Conservation (phyloP, 768 basidiomycete genomes). For the Collybia sp. region DNA sequence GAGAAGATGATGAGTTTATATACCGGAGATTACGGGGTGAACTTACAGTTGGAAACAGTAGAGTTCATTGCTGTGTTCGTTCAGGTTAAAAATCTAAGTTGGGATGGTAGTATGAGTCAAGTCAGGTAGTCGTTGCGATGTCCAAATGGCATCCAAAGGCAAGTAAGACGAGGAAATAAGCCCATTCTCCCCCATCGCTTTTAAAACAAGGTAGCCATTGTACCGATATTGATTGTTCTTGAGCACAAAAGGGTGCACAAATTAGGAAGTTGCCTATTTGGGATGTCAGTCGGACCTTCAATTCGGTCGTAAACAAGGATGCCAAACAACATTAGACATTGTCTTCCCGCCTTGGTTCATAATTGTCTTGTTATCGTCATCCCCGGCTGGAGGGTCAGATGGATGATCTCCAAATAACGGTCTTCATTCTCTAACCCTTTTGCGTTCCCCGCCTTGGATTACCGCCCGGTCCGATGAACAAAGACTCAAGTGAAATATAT, state of each 20-base stretch:
- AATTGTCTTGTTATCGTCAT: too few species aligned
- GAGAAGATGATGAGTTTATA: not conserved
- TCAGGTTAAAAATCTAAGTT: conserved; percentile 10
- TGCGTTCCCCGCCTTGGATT: too few species aligned
- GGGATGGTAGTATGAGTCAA: conserved; percentile 6
- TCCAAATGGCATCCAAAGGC: conserved; percentile 9
- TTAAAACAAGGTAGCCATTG: conserved; percentile 20
- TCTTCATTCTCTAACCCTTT: too few species aligned
- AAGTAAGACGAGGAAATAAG: conserved; percentile 8
- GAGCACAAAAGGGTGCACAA: conserved; percentile 21
- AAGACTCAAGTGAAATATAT: too few species aligned
- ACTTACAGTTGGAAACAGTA: conserved; percentile 24
- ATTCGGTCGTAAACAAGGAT: not conserved
- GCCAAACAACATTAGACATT: too few species aligned
- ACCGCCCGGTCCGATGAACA: too few species aligned
- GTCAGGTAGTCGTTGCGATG: conserved; percentile 2
- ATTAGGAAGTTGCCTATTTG: conserved; percentile 17
- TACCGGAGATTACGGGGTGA: not conserved
- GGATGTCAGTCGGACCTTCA: conserved; percentile 14
- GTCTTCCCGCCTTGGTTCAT: too few species aligned
- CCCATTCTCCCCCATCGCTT: conserved; percentile 3
- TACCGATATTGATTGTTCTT: conserved; percentile 15
- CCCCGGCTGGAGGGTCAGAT: too few species aligned
- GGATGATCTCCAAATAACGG: too few species aligned
- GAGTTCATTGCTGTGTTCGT: conserved; percentile 20